Evolutionary conservation across 257 asterid genomes (phyloP), one percentile per base, ranked within the genome.

Genomic region (Scutellaria minor): DNA sequence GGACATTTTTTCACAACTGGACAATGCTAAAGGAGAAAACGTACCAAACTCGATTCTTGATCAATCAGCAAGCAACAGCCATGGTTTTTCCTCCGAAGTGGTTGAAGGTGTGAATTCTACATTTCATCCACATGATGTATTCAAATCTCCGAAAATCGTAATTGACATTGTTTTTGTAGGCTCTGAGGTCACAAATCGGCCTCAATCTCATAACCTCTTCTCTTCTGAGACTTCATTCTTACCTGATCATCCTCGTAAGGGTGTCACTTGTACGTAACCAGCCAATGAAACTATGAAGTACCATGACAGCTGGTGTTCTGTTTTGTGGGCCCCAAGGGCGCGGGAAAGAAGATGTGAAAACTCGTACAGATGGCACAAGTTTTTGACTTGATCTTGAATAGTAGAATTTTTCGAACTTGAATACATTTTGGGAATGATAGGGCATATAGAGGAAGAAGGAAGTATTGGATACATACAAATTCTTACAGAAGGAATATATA

Each of bases 191-290:
- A 56, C 75, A 58, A 67, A 51, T 47, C 79, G 65, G 68, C 76
- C 71, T 42, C 80, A 76, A 55, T 7, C 88, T 8, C 79, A 69
- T 14, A 83, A 75, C 46, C 75, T 68, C 27, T 70, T 77, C 81
- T 80, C 68, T 75, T 62, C 80, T 7, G 78, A 79, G 69, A 78
- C 85, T 8, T 68, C 87, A n/a, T 77, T 82, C 73, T 53, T 86
- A 72, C 87, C 61, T 3, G 85, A 81, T 39, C 88, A 68, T 78
- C 84, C 87, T 61, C 80, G 69, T 27, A 80, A 83, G 72, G 83
- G 81, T 24, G 80, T 90, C 75, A 40, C 78, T 56, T 90, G 93
- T 84, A 74, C 79, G 72, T 87, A 87, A 84, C 64, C 61, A 46
- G 75, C 55, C 50, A 9, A 39, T 13, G 15, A 60, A 74, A 48